A percentile compares a stretch with the other conserved stretches of the same genome.
Evolutionary conservation across 106 monocot species (phyloP).

Genomic region (Phalaenopsis aphrodite): DNA sequence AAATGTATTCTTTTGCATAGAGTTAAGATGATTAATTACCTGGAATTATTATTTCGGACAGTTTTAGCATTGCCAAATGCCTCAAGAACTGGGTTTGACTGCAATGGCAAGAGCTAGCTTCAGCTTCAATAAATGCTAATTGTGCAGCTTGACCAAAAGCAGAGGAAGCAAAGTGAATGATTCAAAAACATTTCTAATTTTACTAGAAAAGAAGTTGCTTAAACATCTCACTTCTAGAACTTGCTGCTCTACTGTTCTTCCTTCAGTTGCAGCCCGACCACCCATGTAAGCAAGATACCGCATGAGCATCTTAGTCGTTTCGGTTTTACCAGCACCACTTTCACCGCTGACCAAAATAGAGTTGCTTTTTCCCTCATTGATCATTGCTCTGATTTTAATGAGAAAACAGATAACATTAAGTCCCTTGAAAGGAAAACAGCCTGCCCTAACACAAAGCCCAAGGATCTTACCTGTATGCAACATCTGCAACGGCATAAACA

Average conservation of each 20-base stretch:
- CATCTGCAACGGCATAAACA: slow-evolving; percentile 75
- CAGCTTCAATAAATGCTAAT: not conserved
- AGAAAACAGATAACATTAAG: not conserved
- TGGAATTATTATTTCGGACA: slow-evolving; percentile 98
- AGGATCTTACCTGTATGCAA: slow-evolving; percentile 49
- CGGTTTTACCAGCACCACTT: slow-evolving; percentile 84
- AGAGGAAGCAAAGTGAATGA: not conserved
- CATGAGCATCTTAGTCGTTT: slow-evolving; percentile 80
- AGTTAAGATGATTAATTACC: slow-evolving; percentile 27
- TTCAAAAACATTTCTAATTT: not conserved
- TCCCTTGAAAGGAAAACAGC: not conserved
- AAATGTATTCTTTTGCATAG: not conserved
- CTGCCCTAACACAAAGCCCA: not conserved
- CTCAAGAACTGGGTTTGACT: slow-evolving; percentile 99
- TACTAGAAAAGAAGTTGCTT: not conserved
- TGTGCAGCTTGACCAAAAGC: not conserved
- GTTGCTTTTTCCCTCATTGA: slow-evolving; percentile 66
- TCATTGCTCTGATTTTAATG: slow-evolving; percentile 47
- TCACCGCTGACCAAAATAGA: slow-evolving; percentile 78
- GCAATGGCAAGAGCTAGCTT: slow-evolving; percentile 14
- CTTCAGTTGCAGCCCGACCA: slow-evolving; percentile 65
- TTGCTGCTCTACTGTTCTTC: slow-evolving; percentile 81
- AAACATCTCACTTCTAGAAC: slow-evolving; percentile 69
- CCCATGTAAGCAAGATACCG: slow-evolving; percentile 83
- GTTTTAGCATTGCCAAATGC: slow-evolving; percentile 99